Percentiles rank a stretch among this genome's conserved stretches.
Evolutionary conservation across 2,329 filamentous ascomycete genomes (phyloP).

Genomic region (Metarhizium rileyi): DNA sequence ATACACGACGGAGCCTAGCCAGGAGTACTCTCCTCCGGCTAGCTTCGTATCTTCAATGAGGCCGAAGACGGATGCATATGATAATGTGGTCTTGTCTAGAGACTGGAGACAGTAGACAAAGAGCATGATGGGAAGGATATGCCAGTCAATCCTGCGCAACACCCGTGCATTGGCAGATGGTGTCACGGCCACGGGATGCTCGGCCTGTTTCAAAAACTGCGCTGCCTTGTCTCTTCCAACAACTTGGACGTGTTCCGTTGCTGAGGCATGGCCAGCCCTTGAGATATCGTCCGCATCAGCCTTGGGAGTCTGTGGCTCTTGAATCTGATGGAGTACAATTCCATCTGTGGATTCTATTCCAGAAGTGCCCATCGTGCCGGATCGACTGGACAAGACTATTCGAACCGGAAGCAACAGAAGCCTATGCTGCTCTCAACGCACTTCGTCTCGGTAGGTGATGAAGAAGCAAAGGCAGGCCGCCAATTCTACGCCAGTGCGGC

Average conservation of each 20-base stretch:
- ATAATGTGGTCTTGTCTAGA: constrained; percentile 52
- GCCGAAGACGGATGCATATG: constrained; percentile 54
- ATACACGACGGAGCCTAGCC: constrained; percentile 52
- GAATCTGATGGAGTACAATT: not conserved
- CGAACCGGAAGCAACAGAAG: not conserved
- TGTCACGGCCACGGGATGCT: constrained; percentile 36
- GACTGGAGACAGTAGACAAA: constrained; percentile 54
- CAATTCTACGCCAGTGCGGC: not conserved
- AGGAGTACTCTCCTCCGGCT: constrained; percentile 46
- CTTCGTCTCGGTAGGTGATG: not conserved
- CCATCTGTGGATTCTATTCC: not conserved
- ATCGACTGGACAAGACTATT: not conserved
- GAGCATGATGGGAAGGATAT: constrained; percentile 40
- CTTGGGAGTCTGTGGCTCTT: not conserved
- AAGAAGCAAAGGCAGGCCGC: not conserved
- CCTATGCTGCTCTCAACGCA: not conserved
- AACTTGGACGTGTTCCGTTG: not conserved
- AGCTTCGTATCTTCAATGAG: constrained; percentile 49
- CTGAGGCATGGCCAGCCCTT: not conserved
- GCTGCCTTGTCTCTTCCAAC: constrained; percentile 34
- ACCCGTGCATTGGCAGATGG: constrained; percentile 40
- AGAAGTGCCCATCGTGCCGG: not conserved
- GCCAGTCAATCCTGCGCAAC: constrained; percentile 36
- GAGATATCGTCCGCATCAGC: not conserved
- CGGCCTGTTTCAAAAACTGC: constrained; percentile 35